phyloP scores from a whole-genome alignment of 805 yeast genomes.

The Jamesozyma gamospora region DNA sequence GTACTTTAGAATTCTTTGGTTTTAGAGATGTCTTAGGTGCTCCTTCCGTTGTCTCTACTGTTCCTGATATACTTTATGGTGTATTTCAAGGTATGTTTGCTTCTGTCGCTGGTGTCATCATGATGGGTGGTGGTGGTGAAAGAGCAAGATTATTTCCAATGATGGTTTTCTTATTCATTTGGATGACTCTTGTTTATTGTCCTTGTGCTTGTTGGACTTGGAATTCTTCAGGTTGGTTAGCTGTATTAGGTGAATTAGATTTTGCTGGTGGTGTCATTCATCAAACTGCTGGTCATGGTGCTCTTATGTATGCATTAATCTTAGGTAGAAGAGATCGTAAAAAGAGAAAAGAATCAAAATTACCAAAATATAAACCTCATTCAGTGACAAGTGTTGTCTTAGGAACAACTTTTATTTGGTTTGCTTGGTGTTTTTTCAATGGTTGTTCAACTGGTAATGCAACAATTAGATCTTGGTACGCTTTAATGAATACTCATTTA shows the following conservation, averaged over 20 bases:
- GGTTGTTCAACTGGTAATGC: slow-evolving; percentile 97
- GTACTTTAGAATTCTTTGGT: slow-evolving; percentile 72
- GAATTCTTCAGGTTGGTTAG: slow-evolving; percentile 91
- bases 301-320: slow-evolving; percentile 82
- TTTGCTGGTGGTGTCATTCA: slow-evolving; percentile 99
- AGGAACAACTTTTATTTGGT: slow-evolving; percentile 93
- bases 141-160: slow-evolving; percentile 93
- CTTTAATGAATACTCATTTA: slow-evolving; percentile 82
- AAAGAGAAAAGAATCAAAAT: slow-evolving; percentile 42
- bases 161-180: slow-evolving; percentile 87
- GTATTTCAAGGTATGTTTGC: slow-evolving; percentile 97
- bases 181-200: slow-evolving; percentile 93
- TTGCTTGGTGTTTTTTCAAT: slow-evolving; percentile 94
- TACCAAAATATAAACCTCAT: slow-evolving; percentile 91
- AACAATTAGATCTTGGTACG: slow-evolving; percentile 87
- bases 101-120: slow-evolving; percentile 78
- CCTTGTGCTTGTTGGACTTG: slow-evolving; percentile 97
- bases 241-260: slow-evolving; percentile 73
- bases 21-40: slow-evolving; percentile 75
- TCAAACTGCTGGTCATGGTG: slow-evolving; percentile 88
- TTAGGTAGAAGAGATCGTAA: slow-evolving; percentile 93
- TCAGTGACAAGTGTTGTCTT: slow-evolving; percentile 82
- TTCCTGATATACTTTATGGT: slow-evolving; percentile 88
- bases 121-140: slow-evolving; percentile 98
- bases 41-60: slow-evolving; percentile 50